Evolutionary conservation across 768 basidiomycete genomes (phyloP), one percentile per base, ranked within the genome.

Genomic region (Amanita fuliginea): DNA sequence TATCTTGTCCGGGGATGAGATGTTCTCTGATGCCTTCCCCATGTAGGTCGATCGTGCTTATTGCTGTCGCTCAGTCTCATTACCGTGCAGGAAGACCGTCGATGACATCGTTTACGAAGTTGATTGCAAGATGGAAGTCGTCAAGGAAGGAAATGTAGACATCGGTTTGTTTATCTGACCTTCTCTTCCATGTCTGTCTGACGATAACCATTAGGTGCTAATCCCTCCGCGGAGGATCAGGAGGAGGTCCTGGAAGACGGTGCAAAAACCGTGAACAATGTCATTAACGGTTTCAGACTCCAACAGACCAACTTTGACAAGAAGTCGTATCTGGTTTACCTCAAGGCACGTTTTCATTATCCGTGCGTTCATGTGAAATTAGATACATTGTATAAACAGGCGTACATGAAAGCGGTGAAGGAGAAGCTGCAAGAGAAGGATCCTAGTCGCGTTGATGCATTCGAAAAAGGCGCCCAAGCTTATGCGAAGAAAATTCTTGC

Each of bases 371-470:
- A 37, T 35, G 6, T 21, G 22, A 3, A 36, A 37, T 36, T 16
- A 30, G 30, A 53, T 18, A 22, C 13, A 26, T 30, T 3, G 11
- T 32, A 32, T 13, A 2, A 30, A 9, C 53, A 93, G 88, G 80
- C 69, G 11, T 99, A 99, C 75, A 95, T 98, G 94, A 98, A 98
- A 69, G 67, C 75, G 10, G 69, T 97, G 65, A 93, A 96, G 72
- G 61, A 58, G 2, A 60, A 85, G 43, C 74, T 98, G 40, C 35
- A 61, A 35, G 62, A 75, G 58, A 62, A 49, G 2, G 66, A 78
- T 13, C 76, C 84, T 9, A 83, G 78, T 0, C 74, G 75, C 6
- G 83, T 93, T 24, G 64, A 68, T 1, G 75, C 64, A 0, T 99
- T 99, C 64, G 89, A 98, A 71, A 83, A 83, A 63, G 80, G 74